Percentiles rank a stretch among this genome's conserved stretches.
These are phyloP conservation scores for Solanum megistacrolobum DNA, from an alignment of 257 asterid genomes.

Conservation along the genomic window DNA sequence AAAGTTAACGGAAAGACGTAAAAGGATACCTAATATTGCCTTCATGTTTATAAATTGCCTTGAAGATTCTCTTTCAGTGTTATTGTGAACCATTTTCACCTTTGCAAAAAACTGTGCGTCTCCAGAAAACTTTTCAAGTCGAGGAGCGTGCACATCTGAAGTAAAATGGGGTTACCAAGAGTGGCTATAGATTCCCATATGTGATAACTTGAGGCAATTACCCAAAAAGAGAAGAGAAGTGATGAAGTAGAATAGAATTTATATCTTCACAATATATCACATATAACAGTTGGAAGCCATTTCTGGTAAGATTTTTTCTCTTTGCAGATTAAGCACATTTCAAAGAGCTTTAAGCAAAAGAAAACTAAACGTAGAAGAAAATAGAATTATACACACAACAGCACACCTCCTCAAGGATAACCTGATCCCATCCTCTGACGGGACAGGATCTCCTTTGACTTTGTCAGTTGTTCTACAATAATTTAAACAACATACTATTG, in stretches of 20 bases:
- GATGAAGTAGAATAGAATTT: not conserved
- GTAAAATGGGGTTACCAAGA: not conserved
- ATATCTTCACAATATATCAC: not conserved
- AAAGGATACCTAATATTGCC: not conserved
- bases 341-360: not conserved
- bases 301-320: not conserved
- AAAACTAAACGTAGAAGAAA: not conserved
- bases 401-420: not conserved
- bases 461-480: not conserved
- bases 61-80: not conserved
- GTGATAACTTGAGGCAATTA: not conserved
- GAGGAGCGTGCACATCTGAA: not conserved
- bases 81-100: not conserved
- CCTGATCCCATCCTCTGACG: not conserved
- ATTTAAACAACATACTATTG: conserved; percentile 14
- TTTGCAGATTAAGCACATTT: not conserved
- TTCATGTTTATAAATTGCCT: not conserved
- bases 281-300: not conserved
- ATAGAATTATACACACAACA: conserved; percentile 3
- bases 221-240: not conserved
- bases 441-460: not conserved
- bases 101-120: not conserved
- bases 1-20: not conserved
- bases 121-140: not conserved
- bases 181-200: not conserved